Evolutionary conservation across 1,284 basidiomycete species (phyloP).

Genomic region (Veloboletus limbatus): DNA sequence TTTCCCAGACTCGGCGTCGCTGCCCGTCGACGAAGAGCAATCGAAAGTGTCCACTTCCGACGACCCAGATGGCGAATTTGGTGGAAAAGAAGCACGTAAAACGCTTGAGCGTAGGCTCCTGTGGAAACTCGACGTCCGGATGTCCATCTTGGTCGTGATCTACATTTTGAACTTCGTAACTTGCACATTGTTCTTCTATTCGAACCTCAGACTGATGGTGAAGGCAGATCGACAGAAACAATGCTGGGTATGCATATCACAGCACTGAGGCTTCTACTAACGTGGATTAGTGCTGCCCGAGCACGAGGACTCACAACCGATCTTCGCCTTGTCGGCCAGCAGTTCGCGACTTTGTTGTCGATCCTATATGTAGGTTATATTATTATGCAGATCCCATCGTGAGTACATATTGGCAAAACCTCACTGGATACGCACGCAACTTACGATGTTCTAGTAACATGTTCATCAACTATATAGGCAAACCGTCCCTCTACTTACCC

Average conservation of each 20-base stretch:
- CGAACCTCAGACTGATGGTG: constrained; percentile 1
- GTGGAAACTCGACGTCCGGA: constrained; percentile 47
- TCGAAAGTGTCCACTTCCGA: not conserved
- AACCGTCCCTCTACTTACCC: constrained; percentile 74
- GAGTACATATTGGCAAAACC: not conserved
- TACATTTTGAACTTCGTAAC: constrained; percentile 55
- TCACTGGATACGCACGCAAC: not conserved
- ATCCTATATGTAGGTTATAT: constrained; percentile 74
- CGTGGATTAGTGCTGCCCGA: constrained; percentile 23
- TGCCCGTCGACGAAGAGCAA: constrained; percentile 6
- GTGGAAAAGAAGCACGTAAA: constrained; percentile 41
- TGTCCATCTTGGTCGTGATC: constrained; percentile 51
- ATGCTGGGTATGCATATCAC: constrained; percentile 47
- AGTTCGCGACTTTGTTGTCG: constrained; percentile 68
- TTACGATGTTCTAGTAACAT: constrained; percentile 52
- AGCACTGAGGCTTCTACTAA: constrained; percentile 3
- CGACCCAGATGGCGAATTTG: constrained; percentile 39
- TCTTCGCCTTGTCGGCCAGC: constrained; percentile 37
- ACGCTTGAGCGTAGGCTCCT: constrained; percentile 46
- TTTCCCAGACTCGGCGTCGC: not conserved
- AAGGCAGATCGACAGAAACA: constrained; percentile 63
- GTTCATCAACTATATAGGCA: constrained; percentile 69
- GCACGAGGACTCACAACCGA: constrained; percentile 22
- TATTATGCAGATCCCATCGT: constrained; percentile 58
- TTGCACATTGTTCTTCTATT: not conserved